Conservation (phyloP, 129 eudicot species). For the Flaveria robusta region DNA sequence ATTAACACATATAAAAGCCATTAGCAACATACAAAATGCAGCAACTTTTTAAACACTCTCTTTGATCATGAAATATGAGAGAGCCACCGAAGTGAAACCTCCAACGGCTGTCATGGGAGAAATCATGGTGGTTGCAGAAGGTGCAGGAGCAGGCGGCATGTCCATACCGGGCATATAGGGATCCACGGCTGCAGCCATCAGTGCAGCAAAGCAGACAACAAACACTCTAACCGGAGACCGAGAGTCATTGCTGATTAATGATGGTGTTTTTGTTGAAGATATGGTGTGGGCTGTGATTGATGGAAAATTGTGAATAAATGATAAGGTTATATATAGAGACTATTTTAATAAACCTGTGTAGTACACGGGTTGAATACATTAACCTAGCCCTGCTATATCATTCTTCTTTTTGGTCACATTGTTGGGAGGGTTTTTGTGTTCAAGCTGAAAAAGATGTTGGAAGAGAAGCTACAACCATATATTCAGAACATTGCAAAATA, state of each 20-base stretch:
- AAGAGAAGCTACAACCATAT: too few relatives aligned
- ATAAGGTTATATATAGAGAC: constrained; percentile 27
- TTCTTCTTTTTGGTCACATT: neutral
- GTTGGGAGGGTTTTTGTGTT: too few relatives aligned
- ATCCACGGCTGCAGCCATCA: constrained; percentile 35
- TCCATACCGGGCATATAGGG: constrained; percentile 40
- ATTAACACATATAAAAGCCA: neutral
- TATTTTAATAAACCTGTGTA: too few relatives aligned
- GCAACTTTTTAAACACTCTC: constrained; percentile 25
- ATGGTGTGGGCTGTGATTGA: constrained; percentile 11
- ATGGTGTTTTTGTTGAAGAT: constrained; percentile 19
- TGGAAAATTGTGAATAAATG: neutral
- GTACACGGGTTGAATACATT: too few relatives aligned
- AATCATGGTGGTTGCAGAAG: constrained; percentile 35
- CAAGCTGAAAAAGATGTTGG: too few relatives aligned
- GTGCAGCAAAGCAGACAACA: constrained; percentile 26
- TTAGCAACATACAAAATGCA: constrained; percentile 6
- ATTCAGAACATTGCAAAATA: too few relatives aligned
- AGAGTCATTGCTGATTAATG: constrained; percentile 30
- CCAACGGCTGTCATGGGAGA: constrained; percentile 33
- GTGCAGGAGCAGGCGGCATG: constrained; percentile 46
- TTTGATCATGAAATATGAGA: constrained; percentile 39
- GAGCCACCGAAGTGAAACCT: constrained; percentile 30
- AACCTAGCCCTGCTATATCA: neutral
- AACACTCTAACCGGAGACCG: constrained; percentile 22